Conservation (phyloP, 2,329 filamentous ascomycete species). For the Teratosphaeria epicoccoides region DNA sequence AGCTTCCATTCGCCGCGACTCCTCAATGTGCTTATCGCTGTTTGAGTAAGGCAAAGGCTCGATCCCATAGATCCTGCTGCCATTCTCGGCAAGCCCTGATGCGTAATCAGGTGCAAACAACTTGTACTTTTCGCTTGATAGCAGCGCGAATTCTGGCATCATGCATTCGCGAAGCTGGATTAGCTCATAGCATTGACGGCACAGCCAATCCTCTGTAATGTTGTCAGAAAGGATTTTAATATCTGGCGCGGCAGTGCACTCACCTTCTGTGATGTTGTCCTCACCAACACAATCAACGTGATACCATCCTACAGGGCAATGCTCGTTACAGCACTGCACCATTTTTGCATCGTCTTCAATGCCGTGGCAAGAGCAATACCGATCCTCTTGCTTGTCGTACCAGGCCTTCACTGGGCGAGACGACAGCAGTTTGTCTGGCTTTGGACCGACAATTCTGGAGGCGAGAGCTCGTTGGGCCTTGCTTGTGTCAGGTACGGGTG, state of each 20-base stretch:
- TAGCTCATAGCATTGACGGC: background rate
- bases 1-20: background rate
- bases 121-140: background rate
- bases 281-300: conserved; percentile 1
- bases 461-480: background rate
- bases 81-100: background rate
- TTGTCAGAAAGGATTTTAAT: background rate
- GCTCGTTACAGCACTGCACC: conserved; percentile 1
- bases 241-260: background rate
- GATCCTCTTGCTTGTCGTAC: background rate
- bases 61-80: background rate
- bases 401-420: background rate
- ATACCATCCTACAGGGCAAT: background rate
- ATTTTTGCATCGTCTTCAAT: background rate
- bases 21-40: background rate
- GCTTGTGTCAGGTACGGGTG: background rate
- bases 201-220: background rate
- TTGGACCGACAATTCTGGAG: background rate
- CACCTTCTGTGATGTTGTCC: background rate
- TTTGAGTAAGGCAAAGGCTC: background rate
- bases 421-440: background rate
- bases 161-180: no score
- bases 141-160: background rate
- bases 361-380: background rate
- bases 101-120: background rate